A percentile compares a stretch with the other conserved stretches of the same genome.
phyloP scores from a whole-genome alignment of 2,329 filamentous ascomycete genomes.

The Elsinoe australis region DNA sequence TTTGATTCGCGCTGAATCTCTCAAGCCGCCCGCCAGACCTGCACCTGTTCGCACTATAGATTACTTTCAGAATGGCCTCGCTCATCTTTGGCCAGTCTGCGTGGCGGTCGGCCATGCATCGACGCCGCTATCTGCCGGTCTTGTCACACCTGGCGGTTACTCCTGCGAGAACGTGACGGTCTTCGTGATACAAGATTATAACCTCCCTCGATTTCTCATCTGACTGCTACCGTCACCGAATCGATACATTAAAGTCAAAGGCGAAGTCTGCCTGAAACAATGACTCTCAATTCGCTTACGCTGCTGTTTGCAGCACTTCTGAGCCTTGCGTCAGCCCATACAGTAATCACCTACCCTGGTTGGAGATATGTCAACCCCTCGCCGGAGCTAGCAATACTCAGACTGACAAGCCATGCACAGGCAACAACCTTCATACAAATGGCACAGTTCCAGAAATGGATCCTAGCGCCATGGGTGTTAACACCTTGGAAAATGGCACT shows the following conservation, averaged over 20 bases:
- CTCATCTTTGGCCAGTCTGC: background rate
- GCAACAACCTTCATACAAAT: slow-evolving; percentile 76
- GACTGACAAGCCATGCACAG: slow-evolving; percentile 33
- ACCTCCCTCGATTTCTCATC: background rate
- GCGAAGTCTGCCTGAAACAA: background rate
- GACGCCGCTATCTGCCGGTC: background rate
- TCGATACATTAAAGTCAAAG: background rate
- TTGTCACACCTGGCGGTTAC: slow-evolving; percentile 3
- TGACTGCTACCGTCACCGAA: background rate
- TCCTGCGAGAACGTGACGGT: slow-evolving; percentile 2
- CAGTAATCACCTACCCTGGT: slow-evolving; percentile 77
- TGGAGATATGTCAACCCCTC: slow-evolving; percentile 47
- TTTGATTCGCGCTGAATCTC: background rate
- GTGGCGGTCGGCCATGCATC: background rate
- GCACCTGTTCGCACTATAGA: slow-evolving; percentile 1
- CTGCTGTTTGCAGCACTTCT: background rate
- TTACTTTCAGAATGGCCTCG: background rate
- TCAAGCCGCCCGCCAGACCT: background rate
- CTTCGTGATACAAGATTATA: slow-evolving; percentile 1
- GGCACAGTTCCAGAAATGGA: slow-evolving; percentile 40
- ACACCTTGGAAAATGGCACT: slow-evolving; percentile 37
- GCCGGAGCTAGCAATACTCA: background rate
- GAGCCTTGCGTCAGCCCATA: slow-evolving; percentile 49
- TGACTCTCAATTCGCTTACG: background rate
- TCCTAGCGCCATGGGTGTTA: slow-evolving; percentile 40